Percentiles rank a stretch among this genome's conserved stretches.
Conservation (phyloP, 2,329 filamentous ascomycete genomes). For the Paracorniculantispora psalliotae region DNA sequence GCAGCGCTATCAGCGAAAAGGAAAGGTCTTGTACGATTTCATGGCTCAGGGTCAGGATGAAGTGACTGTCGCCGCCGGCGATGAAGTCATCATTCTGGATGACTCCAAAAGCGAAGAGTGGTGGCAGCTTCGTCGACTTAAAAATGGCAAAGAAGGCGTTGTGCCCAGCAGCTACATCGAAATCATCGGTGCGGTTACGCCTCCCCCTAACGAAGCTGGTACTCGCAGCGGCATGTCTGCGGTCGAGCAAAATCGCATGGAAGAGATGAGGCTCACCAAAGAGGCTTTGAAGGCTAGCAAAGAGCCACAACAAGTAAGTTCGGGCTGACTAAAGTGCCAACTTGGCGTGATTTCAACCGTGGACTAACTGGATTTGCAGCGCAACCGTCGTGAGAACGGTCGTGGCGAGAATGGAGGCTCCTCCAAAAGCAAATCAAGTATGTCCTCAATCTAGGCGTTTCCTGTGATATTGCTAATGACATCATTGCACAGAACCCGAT, state of each 20-base stretch:
- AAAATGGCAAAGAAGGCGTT: slow-evolving; percentile 91
- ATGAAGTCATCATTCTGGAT: slow-evolving; percentile 87
- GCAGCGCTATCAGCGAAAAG: slow-evolving; percentile 68
- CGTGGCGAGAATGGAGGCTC: slow-evolving; percentile 49
- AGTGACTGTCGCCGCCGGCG: slow-evolving; percentile 82
- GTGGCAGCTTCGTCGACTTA: slow-evolving; percentile 91
- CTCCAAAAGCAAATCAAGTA: slow-evolving; percentile 65
- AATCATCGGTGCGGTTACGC: slow-evolving; percentile 62
- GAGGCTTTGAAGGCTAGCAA: slow-evolving; percentile 66
- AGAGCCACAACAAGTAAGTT: slow-evolving; percentile 63
- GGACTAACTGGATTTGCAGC: slow-evolving; percentile 64
- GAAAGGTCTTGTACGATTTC: slow-evolving; percentile 88
- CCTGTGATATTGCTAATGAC: background rate
- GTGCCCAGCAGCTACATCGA: slow-evolving; percentile 97
- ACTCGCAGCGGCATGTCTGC: slow-evolving; percentile 53
- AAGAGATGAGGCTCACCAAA: slow-evolving; percentile 79
- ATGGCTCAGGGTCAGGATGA: slow-evolving; percentile 95
- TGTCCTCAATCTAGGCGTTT: slow-evolving; percentile 30
- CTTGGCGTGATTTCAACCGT: slow-evolving; percentile 32
- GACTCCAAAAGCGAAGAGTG: slow-evolving; percentile 93
- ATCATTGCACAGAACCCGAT: slow-evolving; percentile 64
- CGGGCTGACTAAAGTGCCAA: slow-evolving; percentile 45
- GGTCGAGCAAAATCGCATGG: slow-evolving; percentile 71
- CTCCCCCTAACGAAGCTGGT: slow-evolving; percentile 45
- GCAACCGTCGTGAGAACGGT: slow-evolving; percentile 64